Percentiles rank a stretch among this genome's conserved stretches.
Conservation (phyloP, 495 filamentous ascomycete genomes). For the Neurospora discreta region DNA sequence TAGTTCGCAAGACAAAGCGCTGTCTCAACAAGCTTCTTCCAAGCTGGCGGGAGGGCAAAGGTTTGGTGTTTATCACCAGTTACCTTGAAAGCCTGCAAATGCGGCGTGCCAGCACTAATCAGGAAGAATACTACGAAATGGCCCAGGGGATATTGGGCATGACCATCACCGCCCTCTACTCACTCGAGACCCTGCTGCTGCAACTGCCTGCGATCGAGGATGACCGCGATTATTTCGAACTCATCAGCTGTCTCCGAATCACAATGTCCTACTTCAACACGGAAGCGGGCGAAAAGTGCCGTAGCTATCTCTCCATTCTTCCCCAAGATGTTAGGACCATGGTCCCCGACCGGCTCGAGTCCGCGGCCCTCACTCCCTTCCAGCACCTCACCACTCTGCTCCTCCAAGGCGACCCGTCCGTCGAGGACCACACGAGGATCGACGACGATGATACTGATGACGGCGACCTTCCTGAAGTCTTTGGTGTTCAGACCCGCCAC, state of each 20-base stretch:
- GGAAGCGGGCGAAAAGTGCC: neutral
- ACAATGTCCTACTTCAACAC: constrained; percentile 4
- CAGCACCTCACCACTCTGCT: constrained; percentile 5
- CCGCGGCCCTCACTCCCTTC: neutral
- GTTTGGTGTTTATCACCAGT: neutral
- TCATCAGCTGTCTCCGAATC: neutral
- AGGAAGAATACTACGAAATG: constrained; percentile 7
- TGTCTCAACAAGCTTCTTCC: constrained; percentile 3
- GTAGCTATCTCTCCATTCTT: neutral
- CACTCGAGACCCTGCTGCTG: constrained; percentile 17
- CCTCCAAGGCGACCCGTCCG: constrained; percentile 11
- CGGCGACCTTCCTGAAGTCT: constrained; percentile 11
- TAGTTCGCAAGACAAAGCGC: constrained; percentile 14
- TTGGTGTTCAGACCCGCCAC: constrained; percentile 9
- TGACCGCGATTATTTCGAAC: constrained; percentile 10
- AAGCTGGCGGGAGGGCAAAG: constrained; percentile 1
- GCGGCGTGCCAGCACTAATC: neutral
- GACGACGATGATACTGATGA: constrained; percentile 13
- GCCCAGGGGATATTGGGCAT: constrained; percentile 15
- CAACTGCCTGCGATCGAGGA: constrained; percentile 21
- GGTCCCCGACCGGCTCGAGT: neutral
- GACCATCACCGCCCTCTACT: constrained; percentile 11
- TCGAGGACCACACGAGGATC: constrained; percentile 11
- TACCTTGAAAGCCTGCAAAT: neutral
- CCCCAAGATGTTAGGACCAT: neutral